Base-by-base conservation (phyloP, 2,329 filamentous ascomycete species). In the Xylaria sp. region DNA sequence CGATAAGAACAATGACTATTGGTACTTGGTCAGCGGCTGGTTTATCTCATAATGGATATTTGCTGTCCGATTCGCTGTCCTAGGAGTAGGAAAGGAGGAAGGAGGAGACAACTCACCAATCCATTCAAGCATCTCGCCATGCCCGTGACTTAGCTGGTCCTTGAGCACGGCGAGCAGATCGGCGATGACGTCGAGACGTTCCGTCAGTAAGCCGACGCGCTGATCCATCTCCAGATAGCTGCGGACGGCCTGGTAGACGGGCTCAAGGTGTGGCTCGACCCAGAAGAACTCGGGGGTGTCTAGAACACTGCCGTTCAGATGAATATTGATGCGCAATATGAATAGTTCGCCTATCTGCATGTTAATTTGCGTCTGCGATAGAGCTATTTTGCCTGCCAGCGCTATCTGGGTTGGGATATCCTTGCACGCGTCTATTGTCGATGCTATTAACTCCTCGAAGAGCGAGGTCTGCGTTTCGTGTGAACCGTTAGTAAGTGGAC, bases 291-390 rank as follows among this genome's bases (percentile, higher is more conserved):
- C 96, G 0, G 96, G 96, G 10, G 94, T 97, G 80, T 99, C 96
- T 46, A 99, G 90, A 6, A 99, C 94, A 36, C 93, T 97, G 40
- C 96, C 96, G 80, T 98, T 97, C 59, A 99, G 87, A 81, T 99
- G 97, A 77, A 99, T 98, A 80, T 96, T 97, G 83, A 99, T 98
- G 68, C 96, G 90, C 38, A 99, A 84, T 77, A 99, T 98, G 81
- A 99, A 99, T 63, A 99, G 88, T 83, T 99, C 94, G 79, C 96
- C 96, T 69, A 99, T 97, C 81, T 98, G 94, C 94, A 98, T 98
- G 84, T 98, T 98, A 85, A 99, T 97, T 79, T 98, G 90, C 67
- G 90, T 89, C 51, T 95, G 90, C 67, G 90, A 93, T 67, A 99
- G 88, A 64, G 93, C 91, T 77, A 99, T 96, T 77, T 94, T 96